Conservation (phyloP, 78 protist genomes). For the Neovahlkampfia damariscottae region DNA sequence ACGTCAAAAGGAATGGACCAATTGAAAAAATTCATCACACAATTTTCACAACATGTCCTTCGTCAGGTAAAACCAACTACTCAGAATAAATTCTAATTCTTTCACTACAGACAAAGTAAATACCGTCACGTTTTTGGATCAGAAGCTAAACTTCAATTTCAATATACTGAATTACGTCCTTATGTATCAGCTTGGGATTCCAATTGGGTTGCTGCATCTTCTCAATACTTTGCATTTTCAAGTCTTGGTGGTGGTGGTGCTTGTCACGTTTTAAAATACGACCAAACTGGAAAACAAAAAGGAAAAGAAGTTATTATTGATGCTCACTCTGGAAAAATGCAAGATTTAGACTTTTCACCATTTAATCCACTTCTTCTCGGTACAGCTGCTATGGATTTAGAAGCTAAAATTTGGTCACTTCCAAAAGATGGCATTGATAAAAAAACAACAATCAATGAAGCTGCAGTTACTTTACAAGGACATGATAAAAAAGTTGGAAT, state of each 20-base stretch:
- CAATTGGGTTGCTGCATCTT: neutral
- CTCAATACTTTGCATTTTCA: neutral
- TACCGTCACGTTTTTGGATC: neutral
- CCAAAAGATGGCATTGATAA: conserved; percentile 84
- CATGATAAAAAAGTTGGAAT: conserved; percentile 76
- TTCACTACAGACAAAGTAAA: neutral
- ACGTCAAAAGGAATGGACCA: too few relatives aligned
- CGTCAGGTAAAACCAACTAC: too few relatives aligned
- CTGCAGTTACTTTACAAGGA: conserved; percentile 61
- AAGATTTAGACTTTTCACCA: neutral
- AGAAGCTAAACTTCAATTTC: neutral
- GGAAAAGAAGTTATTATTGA: neutral
- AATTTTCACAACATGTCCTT: too few relatives aligned
- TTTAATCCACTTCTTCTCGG: neutral
- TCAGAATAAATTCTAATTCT: neutral
- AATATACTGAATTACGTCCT: neutral
- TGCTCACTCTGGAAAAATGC: neutral
- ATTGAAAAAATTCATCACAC: too few relatives aligned
- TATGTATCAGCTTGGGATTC: neutral
- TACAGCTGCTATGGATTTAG: neutral
- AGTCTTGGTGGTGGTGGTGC: conserved; percentile 1
- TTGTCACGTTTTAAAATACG: neutral
- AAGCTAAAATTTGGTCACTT: conserved; percentile 13
- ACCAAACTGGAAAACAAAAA: neutral
- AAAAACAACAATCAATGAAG: conserved; percentile 21